These are phyloP conservation scores for Dioscorea cayenensis DNA, from an alignment of 116 monocot species.

Conservation along the genomic window DNA sequence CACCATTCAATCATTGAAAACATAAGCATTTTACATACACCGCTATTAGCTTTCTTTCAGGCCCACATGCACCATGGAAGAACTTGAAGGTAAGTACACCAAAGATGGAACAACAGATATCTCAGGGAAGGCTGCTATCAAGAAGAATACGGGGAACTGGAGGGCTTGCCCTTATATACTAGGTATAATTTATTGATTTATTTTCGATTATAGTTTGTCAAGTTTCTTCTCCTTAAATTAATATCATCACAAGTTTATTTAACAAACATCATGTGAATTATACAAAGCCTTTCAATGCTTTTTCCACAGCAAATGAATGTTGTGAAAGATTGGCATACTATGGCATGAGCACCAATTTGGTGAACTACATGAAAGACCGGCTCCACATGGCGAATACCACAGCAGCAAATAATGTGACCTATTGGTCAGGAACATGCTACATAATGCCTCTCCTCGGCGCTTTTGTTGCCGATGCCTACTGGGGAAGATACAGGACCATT, in stretches of 20 bases:
- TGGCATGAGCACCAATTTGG: slow-evolving; percentile 58
- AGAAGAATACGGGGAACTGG: slow-evolving; percentile 48
- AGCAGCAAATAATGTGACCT: slow-evolving; percentile 47
- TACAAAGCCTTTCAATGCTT: no score
- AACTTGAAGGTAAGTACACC: slow-evolving; percentile 25
- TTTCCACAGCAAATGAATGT: slow-evolving; percentile 36
- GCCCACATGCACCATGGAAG: slow-evolving; percentile 8
- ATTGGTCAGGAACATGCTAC: slow-evolving; percentile 63
- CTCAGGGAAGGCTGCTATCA: slow-evolving; percentile 45
- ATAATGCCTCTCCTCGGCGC: slow-evolving; percentile 49
- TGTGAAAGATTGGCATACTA: slow-evolving; percentile 60
- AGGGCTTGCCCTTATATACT: slow-evolving; percentile 60
- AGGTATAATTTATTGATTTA: slow-evolving; percentile 12
- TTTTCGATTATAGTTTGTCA: no score
- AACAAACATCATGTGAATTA: no score
- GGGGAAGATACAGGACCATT: slow-evolving; percentile 46
- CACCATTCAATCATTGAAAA: no score
- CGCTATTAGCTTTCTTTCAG: no score
- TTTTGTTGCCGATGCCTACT: slow-evolving; percentile 50
- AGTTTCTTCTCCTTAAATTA: no score
- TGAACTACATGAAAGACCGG: slow-evolving; percentile 34
- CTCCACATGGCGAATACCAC: slow-evolving; percentile 28
- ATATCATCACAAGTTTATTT: no score
- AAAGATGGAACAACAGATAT: slow-evolving; percentile 44
- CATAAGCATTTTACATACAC: no score